A percentile compares a stretch with the other conserved stretches of the same genome.
These are phyloP conservation scores for Rutstroemia sp. DNA, from an alignment of 2,329 filamentous ascomycete species.

Conservation along the genomic window DNA sequence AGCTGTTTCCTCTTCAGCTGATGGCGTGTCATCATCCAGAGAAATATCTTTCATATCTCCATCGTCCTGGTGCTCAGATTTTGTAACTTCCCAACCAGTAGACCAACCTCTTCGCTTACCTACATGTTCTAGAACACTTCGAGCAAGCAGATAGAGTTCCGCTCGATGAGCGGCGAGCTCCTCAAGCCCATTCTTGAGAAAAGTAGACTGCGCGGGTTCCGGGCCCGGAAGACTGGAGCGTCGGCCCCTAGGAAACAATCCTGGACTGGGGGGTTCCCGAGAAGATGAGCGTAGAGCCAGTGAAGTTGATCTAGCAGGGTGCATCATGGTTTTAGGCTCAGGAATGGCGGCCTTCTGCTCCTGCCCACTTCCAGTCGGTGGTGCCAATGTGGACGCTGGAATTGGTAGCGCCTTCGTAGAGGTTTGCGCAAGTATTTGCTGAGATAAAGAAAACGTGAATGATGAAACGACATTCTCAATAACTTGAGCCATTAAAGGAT, in stretches of 20 bases:
- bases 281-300: slow-evolving; percentile 37
- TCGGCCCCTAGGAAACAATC: slow-evolving; percentile 44
- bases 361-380: slow-evolving; percentile 34
- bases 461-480: slow-evolving; percentile 71
- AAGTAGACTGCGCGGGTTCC: slow-evolving; percentile 37
- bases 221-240: slow-evolving; percentile 32
- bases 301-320: slow-evolving; percentile 58
- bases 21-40: slow-evolving; percentile 33
- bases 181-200: slow-evolving; percentile 61
- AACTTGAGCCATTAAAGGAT: slow-evolving; percentile 41
- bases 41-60: slow-evolving; percentile 49
- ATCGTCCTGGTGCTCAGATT: slow-evolving; percentile 31
- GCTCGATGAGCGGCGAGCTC: slow-evolving; percentile 77
- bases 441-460: slow-evolving; percentile 69
- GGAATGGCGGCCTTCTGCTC: slow-evolving; percentile 57
- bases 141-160: slow-evolving; percentile 72
- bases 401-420: slow-evolving; percentile 61
- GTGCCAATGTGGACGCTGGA: slow-evolving; percentile 48
- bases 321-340: slow-evolving; percentile 64
- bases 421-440: slow-evolving; percentile 71
- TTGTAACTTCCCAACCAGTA: slow-evolving; percentile 63
- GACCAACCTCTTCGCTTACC: slow-evolving; percentile 68
- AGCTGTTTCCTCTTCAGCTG: neutral
- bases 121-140: slow-evolving; percentile 69
- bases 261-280: slow-evolving; percentile 44